Conservation (phyloP, 768 basidiomycete genomes). For the Candolleomyces efflorescens region DNA sequence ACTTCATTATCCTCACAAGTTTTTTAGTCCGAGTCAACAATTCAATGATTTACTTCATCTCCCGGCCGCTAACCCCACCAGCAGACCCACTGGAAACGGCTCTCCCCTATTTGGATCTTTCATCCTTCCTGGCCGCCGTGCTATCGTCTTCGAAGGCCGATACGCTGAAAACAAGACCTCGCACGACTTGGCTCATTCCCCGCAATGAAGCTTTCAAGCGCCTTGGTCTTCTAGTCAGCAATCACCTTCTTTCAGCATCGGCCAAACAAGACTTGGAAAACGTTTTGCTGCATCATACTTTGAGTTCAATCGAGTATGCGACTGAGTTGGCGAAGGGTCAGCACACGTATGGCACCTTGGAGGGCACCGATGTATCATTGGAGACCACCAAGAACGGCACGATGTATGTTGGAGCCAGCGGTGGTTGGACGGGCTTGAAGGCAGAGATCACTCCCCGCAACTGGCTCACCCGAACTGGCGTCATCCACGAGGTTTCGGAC, state of each 20-base stretch:
- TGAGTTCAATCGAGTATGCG: constrained; percentile 73
- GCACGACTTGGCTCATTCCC: constrained; percentile 82
- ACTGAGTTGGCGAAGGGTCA: constrained; percentile 55
- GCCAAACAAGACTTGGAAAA: constrained; percentile 77
- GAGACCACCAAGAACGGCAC: constrained; percentile 51
- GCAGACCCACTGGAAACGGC: constrained; percentile 76
- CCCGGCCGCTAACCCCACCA: constrained; percentile 79
- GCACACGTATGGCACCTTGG: constrained; percentile 74
- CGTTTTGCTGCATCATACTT: constrained; percentile 84
- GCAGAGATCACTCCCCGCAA: constrained; percentile 56
- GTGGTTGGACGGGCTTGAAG: constrained; percentile 74
- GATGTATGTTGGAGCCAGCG: constrained; percentile 57
- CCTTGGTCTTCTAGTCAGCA: constrained; percentile 80
- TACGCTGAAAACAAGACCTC: constrained; percentile 55
- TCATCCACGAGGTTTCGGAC: constrained; percentile 84
- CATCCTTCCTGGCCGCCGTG: constrained; percentile 85
- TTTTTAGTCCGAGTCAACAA: constrained; percentile 68
- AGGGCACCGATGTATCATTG: constrained; percentile 78
- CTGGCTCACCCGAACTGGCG: constrained; percentile 83
- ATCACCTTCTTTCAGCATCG: constrained; percentile 75
- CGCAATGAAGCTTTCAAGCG: constrained; percentile 85
- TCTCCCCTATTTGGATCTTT: constrained; percentile 78
- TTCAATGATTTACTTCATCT: constrained; percentile 85
- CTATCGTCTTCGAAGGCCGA: constrained; percentile 85
- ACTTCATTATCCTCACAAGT: not conserved